A percentile compares a stretch with the other conserved stretches of the same genome.
Conservation (phyloP, 1,139 yeast species). For the Lodderomyces oxycetoniae region DNA sequence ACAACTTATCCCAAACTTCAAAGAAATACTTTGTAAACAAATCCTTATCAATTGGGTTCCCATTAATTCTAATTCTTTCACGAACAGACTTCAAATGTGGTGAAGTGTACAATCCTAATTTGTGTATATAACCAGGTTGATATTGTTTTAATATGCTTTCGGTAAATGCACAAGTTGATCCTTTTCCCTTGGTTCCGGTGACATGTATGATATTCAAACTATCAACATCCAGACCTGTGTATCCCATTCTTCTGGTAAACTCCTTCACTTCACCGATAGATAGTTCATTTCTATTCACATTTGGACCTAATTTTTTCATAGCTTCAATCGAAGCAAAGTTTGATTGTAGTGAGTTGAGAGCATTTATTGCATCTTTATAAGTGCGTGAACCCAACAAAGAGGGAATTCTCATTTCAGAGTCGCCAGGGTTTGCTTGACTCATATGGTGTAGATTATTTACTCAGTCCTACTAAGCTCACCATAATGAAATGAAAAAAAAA, state of each 20-base stretch:
- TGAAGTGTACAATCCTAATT: slow-evolving; percentile 87
- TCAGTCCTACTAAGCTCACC: too few relatives aligned
- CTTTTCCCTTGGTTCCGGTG: slow-evolving; percentile 98
- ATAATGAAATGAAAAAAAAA: slow-evolving; percentile 2
- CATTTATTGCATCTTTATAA: slow-evolving; percentile 71
- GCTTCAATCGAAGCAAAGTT: slow-evolving; percentile 89
- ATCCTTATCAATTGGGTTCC: slow-evolving; percentile 75
- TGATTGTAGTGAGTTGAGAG: slow-evolving; percentile 83
- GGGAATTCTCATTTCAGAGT: slow-evolving; percentile 9
- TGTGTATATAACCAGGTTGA: slow-evolving; percentile 30
- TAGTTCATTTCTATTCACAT: slow-evolving; percentile 57
- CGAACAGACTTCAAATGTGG: slow-evolving; percentile 94
- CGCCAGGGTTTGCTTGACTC: slow-evolving; percentile 1
- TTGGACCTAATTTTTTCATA: slow-evolving; percentile 61
- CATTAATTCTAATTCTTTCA: slow-evolving; percentile 86
- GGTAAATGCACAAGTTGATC: slow-evolving; percentile 94
- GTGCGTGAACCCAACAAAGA: slow-evolving; percentile 18
- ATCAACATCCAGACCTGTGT: slow-evolving; percentile 64
- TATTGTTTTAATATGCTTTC: slow-evolving; percentile 76
- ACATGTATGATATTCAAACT: slow-evolving; percentile 78
- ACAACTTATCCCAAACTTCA: slow-evolving; percentile 85
- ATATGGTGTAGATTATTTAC: too few relatives aligned
- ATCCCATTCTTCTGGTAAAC: slow-evolving; percentile 86
- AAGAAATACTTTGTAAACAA: slow-evolving; percentile 85
- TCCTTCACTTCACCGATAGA: slow-evolving; percentile 86